Conservation (phyloP, 169 alveolate genomes). For the Plasmodium fragile region DNA sequence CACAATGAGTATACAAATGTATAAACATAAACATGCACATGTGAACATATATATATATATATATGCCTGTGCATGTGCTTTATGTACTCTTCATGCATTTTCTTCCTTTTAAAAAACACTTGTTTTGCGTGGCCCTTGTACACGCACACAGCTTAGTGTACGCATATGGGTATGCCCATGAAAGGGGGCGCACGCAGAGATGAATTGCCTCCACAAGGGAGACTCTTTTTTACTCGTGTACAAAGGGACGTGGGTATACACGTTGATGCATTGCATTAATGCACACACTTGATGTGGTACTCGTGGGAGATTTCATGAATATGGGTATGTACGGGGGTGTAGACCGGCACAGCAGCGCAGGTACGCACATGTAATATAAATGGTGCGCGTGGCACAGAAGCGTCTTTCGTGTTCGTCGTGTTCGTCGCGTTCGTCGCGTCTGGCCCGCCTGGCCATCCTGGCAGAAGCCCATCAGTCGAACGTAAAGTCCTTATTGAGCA, state of each 20-base stretch:
- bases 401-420: no score
- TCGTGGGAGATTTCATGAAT: background rate
- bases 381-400: background rate
- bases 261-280: background rate
- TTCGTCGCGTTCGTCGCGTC: background rate
- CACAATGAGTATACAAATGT: background rate
- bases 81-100: background rate
- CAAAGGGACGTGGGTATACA: background rate
- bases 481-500: slow-evolving; percentile 64
- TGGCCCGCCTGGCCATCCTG: background rate
- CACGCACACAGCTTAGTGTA: background rate
- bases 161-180: background rate
- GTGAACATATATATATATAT: slow-evolving; percentile 13
- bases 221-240: background rate
- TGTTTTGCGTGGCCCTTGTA: background rate
- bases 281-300: background rate
- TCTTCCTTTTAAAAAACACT: slow-evolving; percentile 3
- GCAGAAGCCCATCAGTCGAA: slow-evolving; percentile 15
- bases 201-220: background rate
- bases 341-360: background rate
- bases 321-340: background rate
- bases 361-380: background rate
- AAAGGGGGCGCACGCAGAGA: background rate
- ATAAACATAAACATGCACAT: background rate
- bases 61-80: background rate